Evolutionary conservation across 106 monocot species (phyloP).

Genomic region (Gastrodia elata): DNA sequence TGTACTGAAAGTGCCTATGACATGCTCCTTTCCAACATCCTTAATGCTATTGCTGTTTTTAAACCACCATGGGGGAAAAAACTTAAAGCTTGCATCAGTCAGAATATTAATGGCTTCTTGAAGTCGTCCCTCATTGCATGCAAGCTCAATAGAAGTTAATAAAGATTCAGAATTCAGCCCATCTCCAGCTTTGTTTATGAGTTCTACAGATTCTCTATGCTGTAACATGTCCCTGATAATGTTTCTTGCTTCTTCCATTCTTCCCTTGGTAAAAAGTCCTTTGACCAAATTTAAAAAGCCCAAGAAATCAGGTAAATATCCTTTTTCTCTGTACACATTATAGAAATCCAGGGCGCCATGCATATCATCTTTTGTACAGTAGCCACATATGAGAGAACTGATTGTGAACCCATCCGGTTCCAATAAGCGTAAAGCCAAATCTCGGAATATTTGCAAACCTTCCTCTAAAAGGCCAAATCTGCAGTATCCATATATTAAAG

Average conservation of each 20-base stretch:
- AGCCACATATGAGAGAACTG: conserved; percentile 67
- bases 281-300: conserved; percentile 61
- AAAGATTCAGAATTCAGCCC: conserved; percentile 43
- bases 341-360: conserved; percentile 64
- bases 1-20: conserved; percentile 6
- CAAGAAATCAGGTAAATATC: conserved; percentile 48
- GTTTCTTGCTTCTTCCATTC: conserved; percentile 86
- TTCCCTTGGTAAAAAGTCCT: conserved; percentile 73
- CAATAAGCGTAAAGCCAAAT: conserved; percentile 37
- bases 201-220: conserved; percentile 22
- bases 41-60: conserved; percentile 7
- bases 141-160: conserved; percentile 33
- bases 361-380: conserved; percentile 60
- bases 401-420: conserved; percentile 67
- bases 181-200: conserved; percentile 51
- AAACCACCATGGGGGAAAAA: conserved; percentile 27
- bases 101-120: conserved; percentile 55
- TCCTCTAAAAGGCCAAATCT: conserved; percentile 53
- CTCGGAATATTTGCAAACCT: conserved; percentile 35
- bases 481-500: conserved; percentile 68
- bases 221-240: conserved; percentile 78
- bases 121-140: conserved; percentile 74
- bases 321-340: conserved; percentile 31
- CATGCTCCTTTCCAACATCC: conserved; percentile 16
- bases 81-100: conserved; percentile 39